Base-by-base conservation (phyloP, 2,329 filamentous ascomycete species). In the Fusarium duplospermum region DNA sequence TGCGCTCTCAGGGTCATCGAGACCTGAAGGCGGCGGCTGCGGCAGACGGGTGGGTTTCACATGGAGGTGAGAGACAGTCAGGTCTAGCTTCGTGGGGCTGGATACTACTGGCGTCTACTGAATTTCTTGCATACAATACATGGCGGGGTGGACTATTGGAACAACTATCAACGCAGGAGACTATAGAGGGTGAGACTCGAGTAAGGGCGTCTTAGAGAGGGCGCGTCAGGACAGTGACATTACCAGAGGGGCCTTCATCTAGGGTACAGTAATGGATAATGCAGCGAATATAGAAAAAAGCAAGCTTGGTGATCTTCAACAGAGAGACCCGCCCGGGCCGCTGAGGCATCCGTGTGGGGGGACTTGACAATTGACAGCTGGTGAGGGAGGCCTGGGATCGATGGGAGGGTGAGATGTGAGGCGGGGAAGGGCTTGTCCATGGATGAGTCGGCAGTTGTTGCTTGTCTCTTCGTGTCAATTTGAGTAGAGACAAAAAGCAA, bases 281-380 rank as follows among this genome's bases (percentile, higher is more conserved):
- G 22, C 52, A 73, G 36, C 56, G 18, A 64, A 33, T 31, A 24
- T 38, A 59, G 18, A 20, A 31, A 66, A 42, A 40, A 62, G 42
- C 59, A 54, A 62, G 16, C 60, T 29, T 31, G 58, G 42, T 60
- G 56, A 71, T 73, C 70, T 64, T 57, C 31, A 70, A 47, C 35
- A 59, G 18, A 62, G 62, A 70, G 70, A 73, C 72, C 70, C 31
- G 45, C 70, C 27, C 59, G 52, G 66, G 50, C 66, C 66, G 65
- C 60, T 50, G 61, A 61, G 65, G 57, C 59, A 38, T 65, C 47
- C 67, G 66, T 57, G 54, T 52, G 47, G 58, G 66, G 70, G 61
- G 70, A 54, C 61, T n/a, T 56, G 66, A 65, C 54, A 59, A 60
- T 56, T 29, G 59, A 56, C 59, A 64, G 42, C 29, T n/a, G 54